phyloP scores from a whole-genome alignment of 306 rosid species.

The Chamaecrista fasciculata region DNA sequence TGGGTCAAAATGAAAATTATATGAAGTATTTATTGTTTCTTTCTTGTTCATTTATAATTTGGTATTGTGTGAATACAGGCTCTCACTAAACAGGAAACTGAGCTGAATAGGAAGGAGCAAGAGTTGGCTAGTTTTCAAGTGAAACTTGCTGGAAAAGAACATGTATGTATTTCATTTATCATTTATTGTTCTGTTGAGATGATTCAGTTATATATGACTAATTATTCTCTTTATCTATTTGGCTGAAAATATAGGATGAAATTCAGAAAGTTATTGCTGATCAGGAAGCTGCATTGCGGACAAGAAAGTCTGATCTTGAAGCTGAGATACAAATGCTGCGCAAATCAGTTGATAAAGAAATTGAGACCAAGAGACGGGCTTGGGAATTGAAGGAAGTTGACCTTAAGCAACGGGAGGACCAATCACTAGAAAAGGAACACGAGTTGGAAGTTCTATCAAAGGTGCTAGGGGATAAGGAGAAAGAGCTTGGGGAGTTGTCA shows the following conservation, averaged over 20 bases:
- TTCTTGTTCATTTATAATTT: conserved; percentile 29
- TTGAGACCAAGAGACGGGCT: conserved; percentile 79
- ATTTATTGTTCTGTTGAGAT: neutral
- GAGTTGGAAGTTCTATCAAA: conserved; percentile 68
- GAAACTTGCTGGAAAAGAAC: conserved; percentile 65
- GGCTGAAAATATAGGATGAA: conserved; percentile 57
- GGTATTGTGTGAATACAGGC: conserved; percentile 45
- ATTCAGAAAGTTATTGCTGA: conserved; percentile 55
- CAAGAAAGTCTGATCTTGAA: conserved; percentile 64
- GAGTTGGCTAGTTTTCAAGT: conserved; percentile 62
- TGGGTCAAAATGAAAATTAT: conserved; percentile 25
- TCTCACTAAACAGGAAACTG: conserved; percentile 49
- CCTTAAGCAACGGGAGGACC: conserved; percentile 72
- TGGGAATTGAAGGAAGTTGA: conserved; percentile 99
- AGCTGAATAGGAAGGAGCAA: conserved; percentile 66
- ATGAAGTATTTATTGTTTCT: conserved; percentile 16
- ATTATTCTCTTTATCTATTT: conserved; percentile 16
- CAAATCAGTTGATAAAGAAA: conserved; percentile 71
- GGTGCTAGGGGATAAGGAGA: conserved; percentile 65
- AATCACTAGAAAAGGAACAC: conserved; percentile 67
- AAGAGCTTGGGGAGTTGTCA: conserved; percentile 62
- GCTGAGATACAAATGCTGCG: conserved; percentile 61
- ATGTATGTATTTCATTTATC: conserved; percentile 48
- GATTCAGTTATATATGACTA: neutral
- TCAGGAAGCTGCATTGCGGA: conserved; percentile 60